Evolutionary conservation across 2,329 filamentous ascomycete species (phyloP), one percentile per base, ranked within the genome.

Genomic region (Aschersonia sp.): DNA sequence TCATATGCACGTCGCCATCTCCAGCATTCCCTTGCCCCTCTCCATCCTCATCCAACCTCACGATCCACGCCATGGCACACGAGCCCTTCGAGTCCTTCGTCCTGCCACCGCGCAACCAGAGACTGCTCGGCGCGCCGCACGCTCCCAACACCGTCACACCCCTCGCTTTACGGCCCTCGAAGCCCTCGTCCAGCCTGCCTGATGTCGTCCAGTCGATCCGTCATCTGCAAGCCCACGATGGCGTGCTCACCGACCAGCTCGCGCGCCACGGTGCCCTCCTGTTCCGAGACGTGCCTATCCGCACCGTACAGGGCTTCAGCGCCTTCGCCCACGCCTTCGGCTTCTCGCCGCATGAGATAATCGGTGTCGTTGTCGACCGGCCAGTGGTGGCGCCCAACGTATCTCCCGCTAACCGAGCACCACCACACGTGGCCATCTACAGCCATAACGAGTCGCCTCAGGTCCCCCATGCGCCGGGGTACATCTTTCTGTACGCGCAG

Each of bases 381-480:
- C 20, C 20, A 20, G 20, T 20, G 20, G 2, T 20, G 20, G 20
- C 20, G 20, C 20, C 20, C 20, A 20, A 20, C 20, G 20, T 20
- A 20, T 42, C 69, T 70, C 69, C 70, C 0, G 71, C 71, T 4
- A 74, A 72, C 48, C 68, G 73, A 54, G 62, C 69, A 2, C 68
- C 70, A 1, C 70, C 70, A 51, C 63, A 70, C 45, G 66, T 71
- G 1, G 58, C 66, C 5, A 72, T 74, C 41, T 73, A 72, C 54
- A 72, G 64, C 52, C 71, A 74, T 56, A 74, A 74, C 50, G 71
- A 74, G 51, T 72, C 68, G 0, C 67, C 68, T 0, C 70, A 73
- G 51, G 70, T 73, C 0, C 71, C 71, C 1, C 71, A 74, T 50
- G 68, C 70, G 0, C 71, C 71, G 1, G 71, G 69, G 50, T 74